Percentiles rank a stretch among this genome's conserved stretches.
Evolutionary conservation across 2,329 filamentous ascomycete species (phyloP).

Genomic region (Talaromyces sp.): DNA sequence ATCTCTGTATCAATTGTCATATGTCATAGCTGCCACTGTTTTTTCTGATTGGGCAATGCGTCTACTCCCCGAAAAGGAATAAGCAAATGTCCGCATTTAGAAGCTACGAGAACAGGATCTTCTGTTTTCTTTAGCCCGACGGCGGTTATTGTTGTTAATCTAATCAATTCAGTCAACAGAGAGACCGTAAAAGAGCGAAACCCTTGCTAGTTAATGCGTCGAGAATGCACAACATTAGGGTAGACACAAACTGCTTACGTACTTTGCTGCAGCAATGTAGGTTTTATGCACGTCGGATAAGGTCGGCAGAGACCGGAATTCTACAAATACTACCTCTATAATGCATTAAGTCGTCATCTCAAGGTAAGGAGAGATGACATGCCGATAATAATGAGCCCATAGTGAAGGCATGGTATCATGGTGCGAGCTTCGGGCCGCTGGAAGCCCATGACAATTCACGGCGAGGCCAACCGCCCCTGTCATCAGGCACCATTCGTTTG

Average conservation of each 20-base stretch:
- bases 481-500: background rate
- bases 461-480: background rate
- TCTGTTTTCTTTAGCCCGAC: background rate
- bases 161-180: background rate
- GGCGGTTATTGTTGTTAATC: background rate
- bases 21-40: background rate
- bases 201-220: too few species aligned
- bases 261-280: background rate
- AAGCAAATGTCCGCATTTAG: background rate
- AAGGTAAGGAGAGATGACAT: background rate
- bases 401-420: background rate
- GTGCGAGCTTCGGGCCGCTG: background rate
- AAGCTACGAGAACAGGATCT: background rate
- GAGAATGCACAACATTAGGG: too few species aligned
- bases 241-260: too few species aligned
- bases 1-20: background rate
- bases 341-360: background rate
- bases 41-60: background rate
- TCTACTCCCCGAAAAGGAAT: background rate
- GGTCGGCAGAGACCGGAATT: background rate
- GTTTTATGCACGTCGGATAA: background rate
- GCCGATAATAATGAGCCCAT: background rate
- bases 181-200: background rate
- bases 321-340: background rate
- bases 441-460: background rate